Evolutionary conservation across 177 flowering plant genomes (phyloP).

Genomic region (Vitis hybrid): DNA sequence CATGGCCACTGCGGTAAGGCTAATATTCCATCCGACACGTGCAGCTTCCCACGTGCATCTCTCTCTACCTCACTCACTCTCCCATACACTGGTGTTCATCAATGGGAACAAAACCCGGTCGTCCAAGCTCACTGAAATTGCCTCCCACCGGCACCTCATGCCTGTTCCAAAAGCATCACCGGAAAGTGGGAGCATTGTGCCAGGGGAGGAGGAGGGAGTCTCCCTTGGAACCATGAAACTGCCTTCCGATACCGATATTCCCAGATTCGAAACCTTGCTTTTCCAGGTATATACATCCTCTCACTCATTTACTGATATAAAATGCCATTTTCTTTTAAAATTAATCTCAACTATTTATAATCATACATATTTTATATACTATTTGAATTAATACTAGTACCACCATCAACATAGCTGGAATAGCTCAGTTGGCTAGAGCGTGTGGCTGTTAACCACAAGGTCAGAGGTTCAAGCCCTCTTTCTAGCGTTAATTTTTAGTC

Average conservation of each 20-base stretch:
- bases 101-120: background rate
- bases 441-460: constrained; percentile 98
- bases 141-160: constrained; percentile 8
- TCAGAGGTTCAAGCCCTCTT: constrained; percentile 93
- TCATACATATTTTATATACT: too few species aligned
- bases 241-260: constrained; percentile 55
- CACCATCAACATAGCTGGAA: constrained; percentile 42
- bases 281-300: constrained; percentile 53
- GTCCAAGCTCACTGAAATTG: constrained; percentile 3
- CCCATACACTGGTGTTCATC: background rate
- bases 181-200: constrained; percentile 21
- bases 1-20: constrained; percentile 40
- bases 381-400: too few species aligned
- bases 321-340: background rate
- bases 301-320: background rate
- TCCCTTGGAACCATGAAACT: constrained; percentile 84
- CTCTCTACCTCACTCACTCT: constrained; percentile 5
- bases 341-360: too few species aligned
- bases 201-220: constrained; percentile 51
- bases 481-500: constrained; percentile 43
- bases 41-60: constrained; percentile 8
- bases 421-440: constrained; percentile 97
- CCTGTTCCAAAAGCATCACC: constrained; percentile 35
- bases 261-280: constrained; percentile 63
- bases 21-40: constrained; percentile 14